Conservation (phyloP, 495 filamentous ascomycete genomes). For the Penicillium odoratum region DNA sequence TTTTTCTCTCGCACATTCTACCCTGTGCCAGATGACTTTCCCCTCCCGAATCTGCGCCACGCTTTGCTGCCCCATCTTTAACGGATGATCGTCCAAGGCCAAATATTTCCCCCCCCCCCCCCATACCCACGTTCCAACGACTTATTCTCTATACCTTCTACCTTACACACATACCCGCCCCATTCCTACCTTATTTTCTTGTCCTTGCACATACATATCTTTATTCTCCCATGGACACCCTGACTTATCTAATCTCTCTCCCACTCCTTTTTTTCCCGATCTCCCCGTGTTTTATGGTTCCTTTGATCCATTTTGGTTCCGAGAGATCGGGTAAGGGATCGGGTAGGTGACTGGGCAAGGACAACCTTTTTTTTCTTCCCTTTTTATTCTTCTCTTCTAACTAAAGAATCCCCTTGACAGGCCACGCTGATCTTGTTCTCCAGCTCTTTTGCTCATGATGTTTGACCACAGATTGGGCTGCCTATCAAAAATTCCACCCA, state of each 20-base stretch:
- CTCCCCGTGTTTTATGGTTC: neutral
- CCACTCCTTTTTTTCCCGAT: neutral
- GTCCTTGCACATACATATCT: neutral
- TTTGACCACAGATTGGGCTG: neutral
- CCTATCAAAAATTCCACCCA: conserved; percentile 1
- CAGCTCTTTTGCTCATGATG: neutral
- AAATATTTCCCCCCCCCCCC: conserved; percentile 1
- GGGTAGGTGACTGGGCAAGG: no score
- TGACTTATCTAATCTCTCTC: neutral
- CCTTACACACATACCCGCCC: conserved; percentile 2
- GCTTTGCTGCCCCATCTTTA: conserved; percentile 11
- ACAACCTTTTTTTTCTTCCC: neutral
- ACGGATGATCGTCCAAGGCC: conserved; percentile 23
- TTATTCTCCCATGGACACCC: neutral
- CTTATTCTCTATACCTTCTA: neutral
- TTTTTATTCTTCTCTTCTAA: neutral
- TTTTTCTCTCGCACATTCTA: neutral
- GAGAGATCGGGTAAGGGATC: no score
- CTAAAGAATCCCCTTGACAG: neutral
- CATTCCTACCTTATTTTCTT: neutral
- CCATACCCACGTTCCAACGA: conserved; percentile 14
- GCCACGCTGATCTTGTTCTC: neutral
- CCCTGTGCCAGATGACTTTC: conserved; percentile 6
- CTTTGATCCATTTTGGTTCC: neutral
- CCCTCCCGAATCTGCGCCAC: conserved; percentile 16